Evolutionary conservation across 2,329 filamentous ascomycete genomes (phyloP).

Genomic region (Blastomyces percursus): DNA sequence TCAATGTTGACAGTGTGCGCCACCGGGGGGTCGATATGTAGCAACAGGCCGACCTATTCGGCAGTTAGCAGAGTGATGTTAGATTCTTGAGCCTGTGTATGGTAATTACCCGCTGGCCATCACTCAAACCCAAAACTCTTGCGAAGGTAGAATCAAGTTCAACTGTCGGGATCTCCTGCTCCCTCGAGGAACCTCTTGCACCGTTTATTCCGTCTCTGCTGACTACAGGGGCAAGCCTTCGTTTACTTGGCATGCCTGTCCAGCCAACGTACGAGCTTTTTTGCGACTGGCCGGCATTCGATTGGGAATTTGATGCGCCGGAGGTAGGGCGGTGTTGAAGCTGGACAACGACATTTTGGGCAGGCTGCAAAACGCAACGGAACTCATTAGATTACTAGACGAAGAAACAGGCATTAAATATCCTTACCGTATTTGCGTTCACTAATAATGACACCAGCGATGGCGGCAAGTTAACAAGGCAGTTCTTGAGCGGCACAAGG

Average conservation of each 20-base stretch:
- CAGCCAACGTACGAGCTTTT: slow-evolving; percentile 81
- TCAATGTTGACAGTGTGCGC: slow-evolving; percentile 96
- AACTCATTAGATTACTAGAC: background rate
- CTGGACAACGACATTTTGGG: slow-evolving; percentile 94
- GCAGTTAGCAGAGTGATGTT: slow-evolving; percentile 16
- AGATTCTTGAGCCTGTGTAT: slow-evolving; percentile 3
- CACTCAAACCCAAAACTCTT: slow-evolving; percentile 60
- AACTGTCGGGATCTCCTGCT: slow-evolving; percentile 65
- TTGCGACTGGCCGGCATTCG: slow-evolving; percentile 41
- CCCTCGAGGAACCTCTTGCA: slow-evolving; percentile 48
- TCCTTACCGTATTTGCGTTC: slow-evolving; percentile 75
- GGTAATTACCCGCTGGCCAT: slow-evolving; percentile 63
- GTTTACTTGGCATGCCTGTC: slow-evolving; percentile 96
- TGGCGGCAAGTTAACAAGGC: slow-evolving; percentile 81
- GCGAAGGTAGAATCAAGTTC: slow-evolving; percentile 84
- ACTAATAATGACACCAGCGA: slow-evolving; percentile 74
- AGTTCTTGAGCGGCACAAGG: slow-evolving; percentile 81
- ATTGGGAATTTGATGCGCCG: slow-evolving; percentile 37
- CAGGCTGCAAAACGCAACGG: slow-evolving; percentile 48
- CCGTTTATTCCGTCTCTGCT: slow-evolving; percentile 60
- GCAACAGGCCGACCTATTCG: slow-evolving; percentile 45
- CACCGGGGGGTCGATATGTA: slow-evolving; percentile 83
- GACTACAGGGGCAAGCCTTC: slow-evolving; percentile 61
- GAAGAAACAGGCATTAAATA: background rate
- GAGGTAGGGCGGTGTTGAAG: slow-evolving; percentile 59